Evolutionary conservation across 75 land plant genomes (phyloP), one percentile per base, ranked within the genome.

Genomic region (Picea glauca): DNA sequence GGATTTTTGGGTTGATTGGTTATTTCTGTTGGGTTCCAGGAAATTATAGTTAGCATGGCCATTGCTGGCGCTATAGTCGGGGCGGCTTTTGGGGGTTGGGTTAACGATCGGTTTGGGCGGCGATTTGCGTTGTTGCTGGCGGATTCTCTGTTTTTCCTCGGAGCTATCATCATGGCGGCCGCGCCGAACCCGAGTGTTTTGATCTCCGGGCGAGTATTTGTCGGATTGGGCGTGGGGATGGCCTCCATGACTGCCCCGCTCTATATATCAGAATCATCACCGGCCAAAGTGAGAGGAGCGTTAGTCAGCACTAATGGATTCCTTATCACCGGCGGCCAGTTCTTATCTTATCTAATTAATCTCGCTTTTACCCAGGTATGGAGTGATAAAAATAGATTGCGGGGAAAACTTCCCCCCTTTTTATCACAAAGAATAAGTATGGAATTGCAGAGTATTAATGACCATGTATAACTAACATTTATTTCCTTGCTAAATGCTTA

Each of bases 171-270:
- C 81, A 94, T 94, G 96, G 96, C 94, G 1, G 50, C 81, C 9
- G 86, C 96, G 12, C 84, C 80, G 0, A 70, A 62, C 33, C 90
- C 93, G 3, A 18, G 59, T 0, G 13, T 88, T 5, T 78, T 92
- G 62, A 87, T 94, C 31, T 60, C 78, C 4, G 96, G 94, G 12
- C 78, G 92, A 54, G 72, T 91, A 1, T 84, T 91, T 30, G 92
- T 94, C 0, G 97, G 97, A 2, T 76, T 94, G 0, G 95, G 95
- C 6, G 91, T 92, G 12, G 94, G 97, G n/a, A 88, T 92, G 87
- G 92, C 97, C 2, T 94, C 97, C 35, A 91, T 94, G 96, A 91
- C 56, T 87, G 94, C 85, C 90, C 84, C 90, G 97, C 97, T 18
- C 88, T 94, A 12, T 92, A 91, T 94, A 30, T 93, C 97, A 3